These are phyloP conservation scores for Beta lomatogona DNA, from an alignment of 179 eudicot species.

Conservation along the genomic window DNA sequence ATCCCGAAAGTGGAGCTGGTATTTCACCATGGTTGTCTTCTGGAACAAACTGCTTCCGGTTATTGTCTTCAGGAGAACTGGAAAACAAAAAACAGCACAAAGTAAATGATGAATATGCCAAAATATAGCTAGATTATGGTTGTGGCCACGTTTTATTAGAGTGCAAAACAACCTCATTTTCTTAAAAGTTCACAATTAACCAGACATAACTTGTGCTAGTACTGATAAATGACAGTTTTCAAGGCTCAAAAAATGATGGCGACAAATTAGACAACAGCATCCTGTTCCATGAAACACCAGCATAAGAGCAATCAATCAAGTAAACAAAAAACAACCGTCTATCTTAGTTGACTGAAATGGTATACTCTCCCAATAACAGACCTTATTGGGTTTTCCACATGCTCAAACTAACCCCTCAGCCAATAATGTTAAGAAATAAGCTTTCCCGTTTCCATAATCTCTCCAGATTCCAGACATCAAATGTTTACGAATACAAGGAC, in stretches of 20 bases:
- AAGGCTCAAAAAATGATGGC: background rate
- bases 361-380: background rate
- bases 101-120: background rate
- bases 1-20: slow-evolving; percentile 37
- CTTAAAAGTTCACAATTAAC: background rate
- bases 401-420: slow-evolving; percentile 1
- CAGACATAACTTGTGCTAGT: no score
- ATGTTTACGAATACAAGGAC: slow-evolving; percentile 13
- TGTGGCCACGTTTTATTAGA: background rate
- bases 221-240: background rate
- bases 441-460: background rate
- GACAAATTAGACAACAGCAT: background rate
- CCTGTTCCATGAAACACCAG: background rate
- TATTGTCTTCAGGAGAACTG: slow-evolving; percentile 73
- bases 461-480: background rate
- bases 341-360: background rate
- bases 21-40: slow-evolving; percentile 39
- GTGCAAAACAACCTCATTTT: background rate
- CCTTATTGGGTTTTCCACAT: background rate
- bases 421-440: background rate
- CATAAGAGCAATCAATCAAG: background rate
- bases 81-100: slow-evolving; percentile 18
- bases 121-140: slow-evolving; percentile 4
- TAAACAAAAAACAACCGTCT: background rate
- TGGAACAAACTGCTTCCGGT: slow-evolving; percentile 40